Base-by-base conservation (phyloP, 345 rosid species). In the Lumnitzera littorea region DNA sequence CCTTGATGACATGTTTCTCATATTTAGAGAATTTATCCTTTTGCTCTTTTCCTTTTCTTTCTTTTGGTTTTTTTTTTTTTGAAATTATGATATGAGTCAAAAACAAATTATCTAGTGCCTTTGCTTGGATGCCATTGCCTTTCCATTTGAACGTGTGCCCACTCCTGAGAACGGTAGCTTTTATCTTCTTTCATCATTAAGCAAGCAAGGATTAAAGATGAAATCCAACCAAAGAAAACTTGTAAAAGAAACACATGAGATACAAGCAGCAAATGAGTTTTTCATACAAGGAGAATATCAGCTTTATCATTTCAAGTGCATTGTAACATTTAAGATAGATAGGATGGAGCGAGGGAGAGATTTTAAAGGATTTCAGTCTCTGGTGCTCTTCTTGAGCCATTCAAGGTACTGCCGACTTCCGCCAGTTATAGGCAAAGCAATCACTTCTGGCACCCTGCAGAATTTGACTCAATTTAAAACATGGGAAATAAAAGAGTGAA, bases 401-500 rank as follows among this genome's bases (percentile, higher is more conserved):
- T 89, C 86, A 13, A 91, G 80, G 74, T 89, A 89, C 57, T 81
- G 74, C 55, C 62, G 79, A 54, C 81, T 85, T 65, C 96, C 98
- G 0, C 96, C 96, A 48, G 76, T 78, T 36, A 92, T 89, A 6
- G 96, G 97, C 79, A 87, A 63, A 50, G 97, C 80, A 61, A 92
- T 84, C 52, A 92, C 90, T 80, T 92, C 98, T n/a, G 98, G 90
- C 12, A 86, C 82, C 20, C 98, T 89, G 72, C 69, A 62, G 20
- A 59, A 24, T 13, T 16, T 17, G 13, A 16, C 13, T 11, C 27
- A 27, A 16, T 11, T 20, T 15, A 1, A 15, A n/a, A 49, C 31
- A 20, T 11, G 60, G 47, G 43, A 25, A 7, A 25, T 25, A 23
- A 25, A 23, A 16, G 25, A 2, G 31, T 12, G 12, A 5, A 14